These are phyloP conservation scores for Microstegium vimineum DNA, from an alignment of 176 grass and related monocot genomes.

Conservation along the genomic window DNA sequence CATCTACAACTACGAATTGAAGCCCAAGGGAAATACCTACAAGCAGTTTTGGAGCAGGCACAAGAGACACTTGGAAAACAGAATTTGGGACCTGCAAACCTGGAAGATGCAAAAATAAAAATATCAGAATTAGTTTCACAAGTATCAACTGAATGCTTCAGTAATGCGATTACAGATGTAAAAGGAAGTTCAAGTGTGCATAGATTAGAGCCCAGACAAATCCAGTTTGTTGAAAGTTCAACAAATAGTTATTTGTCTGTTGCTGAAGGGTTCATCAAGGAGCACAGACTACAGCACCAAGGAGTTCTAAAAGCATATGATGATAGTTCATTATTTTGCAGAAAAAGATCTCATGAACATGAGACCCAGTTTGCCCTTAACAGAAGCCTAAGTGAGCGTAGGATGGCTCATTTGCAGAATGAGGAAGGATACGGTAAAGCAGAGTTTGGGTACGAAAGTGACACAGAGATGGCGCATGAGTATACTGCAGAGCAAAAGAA, in stretches of 20 bases:
- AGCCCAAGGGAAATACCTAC: conserved; percentile 91
- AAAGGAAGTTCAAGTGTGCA: conserved; percentile 48
- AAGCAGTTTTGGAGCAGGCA: conserved; percentile 91
- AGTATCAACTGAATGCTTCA: conserved; percentile 74
- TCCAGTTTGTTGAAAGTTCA: conserved; percentile 63
- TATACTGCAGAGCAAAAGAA: conserved; percentile 40
- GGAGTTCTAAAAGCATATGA: conserved; percentile 46
- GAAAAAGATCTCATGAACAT: conserved; percentile 28
- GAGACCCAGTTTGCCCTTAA: conserved; percentile 37
- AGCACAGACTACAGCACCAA: conserved; percentile 42
- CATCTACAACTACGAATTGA: conserved; percentile 88
- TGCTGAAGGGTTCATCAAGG: conserved; percentile 56
- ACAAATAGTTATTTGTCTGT: conserved; percentile 53
- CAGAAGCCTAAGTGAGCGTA: conserved; percentile 42
- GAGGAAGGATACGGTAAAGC: conserved; percentile 25
- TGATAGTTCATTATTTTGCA: conserved; percentile 40
- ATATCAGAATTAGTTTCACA: conserved; percentile 67
- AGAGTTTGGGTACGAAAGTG: conserved; percentile 38
- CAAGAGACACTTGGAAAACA: conserved; percentile 88
- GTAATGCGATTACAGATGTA: conserved; percentile 35
- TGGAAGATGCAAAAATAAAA: conserved; percentile 77
- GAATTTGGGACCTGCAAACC: conserved; percentile 51
- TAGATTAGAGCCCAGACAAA: conserved; percentile 45
- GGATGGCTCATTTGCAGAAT: conserved; percentile 26
- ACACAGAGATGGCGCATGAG: conserved; percentile 23